phyloP scores from a whole-genome alignment of 2,329 filamentous ascomycete genomes.

The Helicocarpus griseus region DNA sequence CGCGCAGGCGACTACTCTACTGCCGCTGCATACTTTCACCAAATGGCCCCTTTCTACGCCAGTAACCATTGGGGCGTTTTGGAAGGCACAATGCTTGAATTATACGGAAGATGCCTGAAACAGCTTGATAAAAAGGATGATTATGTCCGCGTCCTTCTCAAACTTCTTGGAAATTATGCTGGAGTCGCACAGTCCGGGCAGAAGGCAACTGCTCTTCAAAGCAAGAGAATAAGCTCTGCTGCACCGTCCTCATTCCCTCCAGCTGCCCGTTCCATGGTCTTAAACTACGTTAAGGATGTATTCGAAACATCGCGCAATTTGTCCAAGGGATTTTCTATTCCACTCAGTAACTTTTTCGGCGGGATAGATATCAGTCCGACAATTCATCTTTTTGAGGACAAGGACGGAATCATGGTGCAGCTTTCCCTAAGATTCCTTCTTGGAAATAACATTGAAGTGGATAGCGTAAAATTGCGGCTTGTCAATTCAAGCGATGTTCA shows the following conservation, averaged over 20 bases:
- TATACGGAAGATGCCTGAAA: conserved; percentile 76
- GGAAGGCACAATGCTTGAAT: conserved; percentile 72
- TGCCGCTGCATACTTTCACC: conserved; percentile 68
- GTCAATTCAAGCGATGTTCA: conserved; percentile 46
- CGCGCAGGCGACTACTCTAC: conserved; percentile 61
- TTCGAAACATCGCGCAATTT: conserved; percentile 41
- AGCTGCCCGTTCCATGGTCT: conserved; percentile 15
- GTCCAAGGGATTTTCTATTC: conserved; percentile 54
- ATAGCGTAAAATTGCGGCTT: conserved; percentile 56
- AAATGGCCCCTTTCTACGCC: conserved; percentile 69
- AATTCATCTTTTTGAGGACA: conserved; percentile 58
- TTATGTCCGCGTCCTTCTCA: conserved; percentile 65
- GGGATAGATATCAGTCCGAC: conserved; percentile 57
- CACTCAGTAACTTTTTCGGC: conserved; percentile 64
- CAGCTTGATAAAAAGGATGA: conserved; percentile 67
- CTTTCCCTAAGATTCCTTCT: conserved; percentile 64
- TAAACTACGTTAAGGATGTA: conserved; percentile 32
- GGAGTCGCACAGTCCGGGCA: conserved; percentile 24
- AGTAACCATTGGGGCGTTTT: conserved; percentile 68
- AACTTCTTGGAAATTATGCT: conserved; percentile 43
- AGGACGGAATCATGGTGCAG: conserved; percentile 64
- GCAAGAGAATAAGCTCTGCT: conserved; percentile 10
- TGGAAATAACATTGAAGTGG: conserved; percentile 57
- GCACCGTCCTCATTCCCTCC: conserved; percentile 21
- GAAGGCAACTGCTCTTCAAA: conserved; percentile 15